phyloP scores from a whole-genome alignment of 768 basidiomycete species.

The Tylopilus felleus region DNA sequence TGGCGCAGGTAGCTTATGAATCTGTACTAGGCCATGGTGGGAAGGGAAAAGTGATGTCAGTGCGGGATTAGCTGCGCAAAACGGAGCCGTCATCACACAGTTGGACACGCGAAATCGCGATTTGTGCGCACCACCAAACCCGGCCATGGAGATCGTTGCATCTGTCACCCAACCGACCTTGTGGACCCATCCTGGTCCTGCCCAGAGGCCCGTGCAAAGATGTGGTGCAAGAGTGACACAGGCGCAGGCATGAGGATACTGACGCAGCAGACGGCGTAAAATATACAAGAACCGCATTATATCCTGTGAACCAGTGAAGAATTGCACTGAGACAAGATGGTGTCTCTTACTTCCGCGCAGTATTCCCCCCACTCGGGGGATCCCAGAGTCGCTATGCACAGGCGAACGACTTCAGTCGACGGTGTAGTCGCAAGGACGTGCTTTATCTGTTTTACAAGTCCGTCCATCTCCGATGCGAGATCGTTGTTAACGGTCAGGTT shows the following conservation, averaged over 20 bases:
- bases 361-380: conserved; percentile 70
- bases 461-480: conserved; percentile 15
- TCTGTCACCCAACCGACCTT: conserved; percentile 81
- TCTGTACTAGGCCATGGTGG: conserved; percentile 81
- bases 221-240: conserved; percentile 66
- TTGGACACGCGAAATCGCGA: background rate
- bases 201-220: conserved; percentile 55
- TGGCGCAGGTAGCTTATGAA: conserved; percentile 72
- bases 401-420: conserved; percentile 42
- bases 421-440: conserved; percentile 25
- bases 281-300: conserved; percentile 70
- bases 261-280: conserved; percentile 59
- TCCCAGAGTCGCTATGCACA: conserved; percentile 63
- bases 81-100: conserved; percentile 9
- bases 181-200: conserved; percentile 67
- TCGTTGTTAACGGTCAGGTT: conserved; percentile 14
- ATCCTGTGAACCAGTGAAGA: conserved; percentile 41
- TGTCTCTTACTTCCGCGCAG: conserved; percentile 45
- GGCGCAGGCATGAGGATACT: conserved; percentile 58
- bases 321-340: background rate
- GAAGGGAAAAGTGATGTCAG: conserved; percentile 71
- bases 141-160: conserved; percentile 65
- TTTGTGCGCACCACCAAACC: conserved; percentile 67
- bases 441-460: conserved; percentile 32
- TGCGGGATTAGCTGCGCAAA: conserved; percentile 67